These are phyloP conservation scores for Hibiscus syriacus DNA, from an alignment of 345 rosid genomes.

Conservation along the genomic window DNA sequence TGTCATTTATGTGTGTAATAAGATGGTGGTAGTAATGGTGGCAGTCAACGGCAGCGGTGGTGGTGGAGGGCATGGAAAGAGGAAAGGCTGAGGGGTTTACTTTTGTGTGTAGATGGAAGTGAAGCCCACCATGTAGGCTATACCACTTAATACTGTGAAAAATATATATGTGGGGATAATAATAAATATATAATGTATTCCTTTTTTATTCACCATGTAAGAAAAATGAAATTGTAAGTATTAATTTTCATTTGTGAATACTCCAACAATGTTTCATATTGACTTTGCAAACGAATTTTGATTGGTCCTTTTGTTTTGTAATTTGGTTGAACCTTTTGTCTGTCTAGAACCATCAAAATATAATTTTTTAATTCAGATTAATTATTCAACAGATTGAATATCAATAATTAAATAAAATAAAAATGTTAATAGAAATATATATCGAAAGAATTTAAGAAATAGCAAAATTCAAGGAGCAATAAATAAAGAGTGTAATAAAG, in stretches of 20 bases:
- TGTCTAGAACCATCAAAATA: too few species aligned
- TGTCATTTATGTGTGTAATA: slow-evolving; percentile 9
- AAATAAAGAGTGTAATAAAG: too few species aligned
- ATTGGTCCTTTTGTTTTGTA: too few species aligned
- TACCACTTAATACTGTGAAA: slow-evolving; percentile 11
- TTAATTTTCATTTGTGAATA: neutral
- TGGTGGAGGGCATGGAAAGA: neutral
- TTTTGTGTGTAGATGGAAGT: slow-evolving; percentile 7
- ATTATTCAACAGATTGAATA: too few species aligned
- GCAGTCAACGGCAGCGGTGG: slow-evolving; percentile 9
- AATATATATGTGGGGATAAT: slow-evolving; percentile 4
- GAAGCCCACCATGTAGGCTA: slow-evolving; percentile 10
- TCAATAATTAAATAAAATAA: too few species aligned
- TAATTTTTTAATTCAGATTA: too few species aligned
- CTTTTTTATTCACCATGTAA: neutral
- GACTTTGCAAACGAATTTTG: too few species aligned
- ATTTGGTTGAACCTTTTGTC: too few species aligned
- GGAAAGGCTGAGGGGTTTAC: neutral
- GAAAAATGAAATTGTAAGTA: slow-evolving; percentile 11
- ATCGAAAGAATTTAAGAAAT: too few species aligned
- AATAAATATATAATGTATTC: slow-evolving; percentile 10
- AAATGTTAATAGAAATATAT: too few species aligned
- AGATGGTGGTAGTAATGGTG: slow-evolving; percentile 3
- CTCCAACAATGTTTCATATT: too few species aligned
- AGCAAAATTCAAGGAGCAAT: too few species aligned